Conservation (phyloP, 2,329 filamentous ascomycete species). For the Diplodia mutila region DNA sequence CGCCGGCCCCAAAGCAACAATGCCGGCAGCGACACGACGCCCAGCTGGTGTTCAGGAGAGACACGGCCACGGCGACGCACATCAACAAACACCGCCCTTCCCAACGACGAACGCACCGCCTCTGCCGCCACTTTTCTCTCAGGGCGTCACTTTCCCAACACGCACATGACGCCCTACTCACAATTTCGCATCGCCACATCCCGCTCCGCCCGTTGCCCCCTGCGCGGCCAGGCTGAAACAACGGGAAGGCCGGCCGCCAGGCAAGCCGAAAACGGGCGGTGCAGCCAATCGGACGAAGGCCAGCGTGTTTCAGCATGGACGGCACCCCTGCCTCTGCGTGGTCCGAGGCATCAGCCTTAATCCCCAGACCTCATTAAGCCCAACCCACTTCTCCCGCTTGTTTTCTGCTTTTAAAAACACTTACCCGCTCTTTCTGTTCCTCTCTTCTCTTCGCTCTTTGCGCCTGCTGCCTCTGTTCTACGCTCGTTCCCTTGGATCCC, state of each 20-base stretch:
- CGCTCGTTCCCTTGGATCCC: constrained; percentile 18
- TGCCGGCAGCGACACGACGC: neutral
- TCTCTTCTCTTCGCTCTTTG: neutral
- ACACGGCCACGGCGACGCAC: neutral
- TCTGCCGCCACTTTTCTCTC: neutral
- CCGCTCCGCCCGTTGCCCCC: neutral
- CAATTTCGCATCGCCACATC: constrained; percentile 21
- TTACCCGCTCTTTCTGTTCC: neutral
- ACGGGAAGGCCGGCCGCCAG: constrained; percentile 13
- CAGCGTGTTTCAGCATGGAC: neutral
- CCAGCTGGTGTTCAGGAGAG: neutral
- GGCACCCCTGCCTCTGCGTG: neutral
- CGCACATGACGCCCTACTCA: constrained; percentile 3
- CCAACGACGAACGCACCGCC: neutral
- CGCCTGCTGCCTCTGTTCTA: constrained; percentile 16
- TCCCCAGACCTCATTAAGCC: constrained; percentile 20
- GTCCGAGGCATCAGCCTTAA: constrained; percentile 20
- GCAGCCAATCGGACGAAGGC: constrained; percentile 2
- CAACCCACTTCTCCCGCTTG: neutral
- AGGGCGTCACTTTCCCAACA: neutral
- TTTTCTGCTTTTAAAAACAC: constrained; percentile 10
- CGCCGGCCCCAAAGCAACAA: neutral
- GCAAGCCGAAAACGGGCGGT: neutral
- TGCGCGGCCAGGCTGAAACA: constrained; percentile 15
- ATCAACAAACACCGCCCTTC: neutral